Percentiles rank a stretch among this genome's conserved stretches.
These are phyloP conservation scores for Talaromyces sp. DNA, from an alignment of 2,329 filamentous ascomycete genomes.

Conservation along the genomic window DNA sequence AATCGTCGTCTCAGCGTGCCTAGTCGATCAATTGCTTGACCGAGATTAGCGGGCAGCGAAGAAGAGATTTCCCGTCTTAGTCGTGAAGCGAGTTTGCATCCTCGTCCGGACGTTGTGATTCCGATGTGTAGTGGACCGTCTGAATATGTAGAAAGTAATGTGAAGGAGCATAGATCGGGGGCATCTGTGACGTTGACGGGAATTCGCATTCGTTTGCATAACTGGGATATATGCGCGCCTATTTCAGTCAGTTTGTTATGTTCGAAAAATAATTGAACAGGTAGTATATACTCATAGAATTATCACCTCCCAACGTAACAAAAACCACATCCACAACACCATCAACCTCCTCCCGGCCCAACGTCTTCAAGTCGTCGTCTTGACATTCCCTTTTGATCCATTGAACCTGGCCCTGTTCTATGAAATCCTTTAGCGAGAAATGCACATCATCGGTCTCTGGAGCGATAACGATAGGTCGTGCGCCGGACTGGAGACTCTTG, in stretches of 20 bases:
- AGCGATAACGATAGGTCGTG: slow-evolving; percentile 71
- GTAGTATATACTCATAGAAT: slow-evolving; percentile 40
- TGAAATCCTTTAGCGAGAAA: slow-evolving; percentile 48
- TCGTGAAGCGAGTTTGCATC: slow-evolving; percentile 86
- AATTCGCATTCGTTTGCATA: slow-evolving; percentile 76
- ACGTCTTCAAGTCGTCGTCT: slow-evolving; percentile 64
- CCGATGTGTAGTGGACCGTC: slow-evolving; percentile 92
- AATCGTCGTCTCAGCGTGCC: slow-evolving; percentile 67
- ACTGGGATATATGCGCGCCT: slow-evolving; percentile 63
- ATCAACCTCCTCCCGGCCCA: slow-evolving; percentile 76
- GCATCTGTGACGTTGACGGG: slow-evolving; percentile 90
- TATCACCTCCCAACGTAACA: slow-evolving; percentile 59
- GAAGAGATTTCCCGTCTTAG: slow-evolving; percentile 84
- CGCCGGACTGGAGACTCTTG: slow-evolving; percentile 76
- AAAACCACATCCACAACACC: slow-evolving; percentile 86
- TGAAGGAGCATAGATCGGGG: slow-evolving; percentile 81
- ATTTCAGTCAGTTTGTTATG: neutral
- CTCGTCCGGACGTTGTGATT: slow-evolving; percentile 89
- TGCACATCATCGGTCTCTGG: slow-evolving; percentile 58
- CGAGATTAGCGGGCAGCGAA: slow-evolving; percentile 68
- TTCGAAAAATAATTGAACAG: too few species aligned
- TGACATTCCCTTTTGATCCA: slow-evolving; percentile 53
- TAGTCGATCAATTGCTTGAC: slow-evolving; percentile 68
- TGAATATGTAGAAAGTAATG: slow-evolving; percentile 78
- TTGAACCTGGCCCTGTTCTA: slow-evolving; percentile 39